phyloP scores from a whole-genome alignment of 2,329 filamentous ascomycete genomes.

The Domatiomyces catenatus region DNA sequence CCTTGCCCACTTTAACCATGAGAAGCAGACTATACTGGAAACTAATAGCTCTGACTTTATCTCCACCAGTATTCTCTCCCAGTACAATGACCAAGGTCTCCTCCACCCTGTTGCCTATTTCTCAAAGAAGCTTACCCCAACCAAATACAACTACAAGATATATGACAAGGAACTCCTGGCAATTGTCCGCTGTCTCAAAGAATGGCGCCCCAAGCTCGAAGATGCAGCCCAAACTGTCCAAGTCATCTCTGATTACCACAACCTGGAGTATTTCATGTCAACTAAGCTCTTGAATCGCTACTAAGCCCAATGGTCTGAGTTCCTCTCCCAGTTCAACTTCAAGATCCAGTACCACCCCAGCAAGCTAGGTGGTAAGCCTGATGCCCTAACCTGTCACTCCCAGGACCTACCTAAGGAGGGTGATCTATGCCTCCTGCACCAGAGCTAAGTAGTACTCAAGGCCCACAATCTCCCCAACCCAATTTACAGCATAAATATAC shows the following conservation, averaged over 20 bases:
- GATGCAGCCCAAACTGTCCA: constrained; percentile 7
- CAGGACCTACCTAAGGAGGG: too few relatives aligned
- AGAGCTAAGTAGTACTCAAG: constrained; percentile 22
- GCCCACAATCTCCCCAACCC: constrained; percentile 38
- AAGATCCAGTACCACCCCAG: constrained; percentile 5
- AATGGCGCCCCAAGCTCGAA: constrained; percentile 12
- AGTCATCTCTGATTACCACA: constrained; percentile 10
- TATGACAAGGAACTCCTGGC: constrained; percentile 14
- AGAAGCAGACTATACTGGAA: constrained; percentile 4
- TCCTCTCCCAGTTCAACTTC: constrained; percentile 6
- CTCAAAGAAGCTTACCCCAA: constrained; percentile 7
- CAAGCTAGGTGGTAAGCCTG: constrained; percentile 2
- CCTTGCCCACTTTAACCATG: constrained; percentile 8
- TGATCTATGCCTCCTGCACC: too few relatives aligned
- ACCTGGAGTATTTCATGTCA: constrained; percentile 9
- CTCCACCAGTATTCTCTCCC: constrained; percentile 3
- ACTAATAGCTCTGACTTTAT: constrained; percentile 8
- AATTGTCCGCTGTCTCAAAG: constrained; percentile 6
- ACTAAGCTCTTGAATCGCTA: constrained; percentile 5
- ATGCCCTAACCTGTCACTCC: too few relatives aligned
- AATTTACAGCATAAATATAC: too few relatives aligned
- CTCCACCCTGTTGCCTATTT: constrained; percentile 7
- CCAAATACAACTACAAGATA: constrained; percentile 11
- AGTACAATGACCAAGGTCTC: constrained; percentile 4
- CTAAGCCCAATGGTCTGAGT: constrained; percentile 4